These are phyloP conservation scores for Biscogniauxia sp. DNA, from an alignment of 2,329 filamentous ascomycete genomes.

Conservation along the genomic window DNA sequence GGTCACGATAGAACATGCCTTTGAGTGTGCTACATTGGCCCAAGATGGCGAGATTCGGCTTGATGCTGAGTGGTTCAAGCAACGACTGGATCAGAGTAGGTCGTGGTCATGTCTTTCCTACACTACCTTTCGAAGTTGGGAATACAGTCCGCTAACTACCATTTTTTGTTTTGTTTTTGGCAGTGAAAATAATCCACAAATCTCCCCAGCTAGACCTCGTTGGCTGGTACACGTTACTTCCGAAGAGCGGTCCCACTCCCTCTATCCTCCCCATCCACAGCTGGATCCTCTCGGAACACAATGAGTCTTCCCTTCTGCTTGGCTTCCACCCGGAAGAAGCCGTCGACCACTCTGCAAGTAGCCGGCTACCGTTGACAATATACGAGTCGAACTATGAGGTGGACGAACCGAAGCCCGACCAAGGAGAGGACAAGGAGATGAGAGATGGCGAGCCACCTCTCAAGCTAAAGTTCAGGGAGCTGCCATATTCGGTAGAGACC, in stretches of 20 bases:
- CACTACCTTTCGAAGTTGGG: not conserved
- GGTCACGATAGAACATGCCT: constrained; percentile 89
- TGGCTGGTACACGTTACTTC: constrained; percentile 85
- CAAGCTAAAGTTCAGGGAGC: constrained; percentile 73
- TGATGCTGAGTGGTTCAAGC: constrained; percentile 69
- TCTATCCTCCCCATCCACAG: constrained; percentile 72
- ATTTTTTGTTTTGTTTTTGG: not conserved
- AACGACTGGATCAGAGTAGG: constrained; percentile 82
- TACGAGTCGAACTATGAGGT: constrained; percentile 83
- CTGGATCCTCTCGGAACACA: constrained; percentile 71
- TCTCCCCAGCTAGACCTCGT: constrained; percentile 79
- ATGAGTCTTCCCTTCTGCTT: constrained; percentile 84
- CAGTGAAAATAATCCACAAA: constrained; percentile 88
- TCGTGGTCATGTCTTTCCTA: constrained; percentile 10
- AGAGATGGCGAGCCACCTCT: constrained; percentile 59
- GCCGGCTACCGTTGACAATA: constrained; percentile 83
- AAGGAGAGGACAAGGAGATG: constrained; percentile 68
- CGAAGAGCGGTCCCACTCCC: constrained; percentile 67
- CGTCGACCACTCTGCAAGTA: constrained; percentile 57
- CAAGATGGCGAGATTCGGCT: constrained; percentile 59
- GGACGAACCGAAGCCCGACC: constrained; percentile 52
- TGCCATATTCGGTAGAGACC: constrained; percentile 87
- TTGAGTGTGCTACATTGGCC: constrained; percentile 67
- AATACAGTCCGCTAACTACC: constrained; percentile 9
- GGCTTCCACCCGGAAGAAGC: constrained; percentile 74